These are phyloP conservation scores for Moricandia arvensis DNA, from an alignment of 345 rosid species.

Conservation along the genomic window DNA sequence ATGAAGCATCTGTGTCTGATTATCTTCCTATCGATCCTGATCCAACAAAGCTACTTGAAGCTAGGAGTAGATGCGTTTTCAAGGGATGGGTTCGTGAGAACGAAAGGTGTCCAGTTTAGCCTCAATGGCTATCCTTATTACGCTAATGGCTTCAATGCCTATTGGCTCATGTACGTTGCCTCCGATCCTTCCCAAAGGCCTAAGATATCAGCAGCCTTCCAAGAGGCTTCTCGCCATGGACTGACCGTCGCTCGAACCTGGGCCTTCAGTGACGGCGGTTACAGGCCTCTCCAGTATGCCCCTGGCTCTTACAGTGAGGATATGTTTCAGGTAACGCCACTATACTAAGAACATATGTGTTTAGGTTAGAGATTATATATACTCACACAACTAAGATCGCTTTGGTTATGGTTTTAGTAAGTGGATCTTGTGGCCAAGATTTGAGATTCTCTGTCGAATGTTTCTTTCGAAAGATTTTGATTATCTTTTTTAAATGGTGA, in stretches of 20 bases:
- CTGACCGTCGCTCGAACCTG: constrained; percentile 81
- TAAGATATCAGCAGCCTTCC: constrained; percentile 60
- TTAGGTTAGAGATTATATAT: no score
- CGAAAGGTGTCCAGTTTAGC: constrained; percentile 59
- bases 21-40: constrained; percentile 37
- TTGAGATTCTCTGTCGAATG: background rate
- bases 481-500: background rate
- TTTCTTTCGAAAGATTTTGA: background rate
- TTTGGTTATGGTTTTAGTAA: no score
- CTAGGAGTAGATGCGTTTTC: constrained; percentile 40
- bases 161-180: constrained; percentile 86
- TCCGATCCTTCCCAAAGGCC: constrained; percentile 68
- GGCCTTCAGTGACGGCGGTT: constrained; percentile 93
- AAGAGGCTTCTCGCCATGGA: constrained; percentile 65
- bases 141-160: constrained; percentile 90
- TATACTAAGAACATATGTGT: background rate
- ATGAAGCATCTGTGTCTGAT: constrained; percentile 46
- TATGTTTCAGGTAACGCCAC: constrained; percentile 60
- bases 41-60: constrained; percentile 35
- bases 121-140: constrained; percentile 73
- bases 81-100: constrained; percentile 60
- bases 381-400: no score
- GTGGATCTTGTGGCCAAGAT: background rate
- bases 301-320: constrained; percentile 81
- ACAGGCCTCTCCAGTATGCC: constrained; percentile 61